Conservation (phyloP, 176 grass and related monocot genomes). For the Olyra latifolia region DNA sequence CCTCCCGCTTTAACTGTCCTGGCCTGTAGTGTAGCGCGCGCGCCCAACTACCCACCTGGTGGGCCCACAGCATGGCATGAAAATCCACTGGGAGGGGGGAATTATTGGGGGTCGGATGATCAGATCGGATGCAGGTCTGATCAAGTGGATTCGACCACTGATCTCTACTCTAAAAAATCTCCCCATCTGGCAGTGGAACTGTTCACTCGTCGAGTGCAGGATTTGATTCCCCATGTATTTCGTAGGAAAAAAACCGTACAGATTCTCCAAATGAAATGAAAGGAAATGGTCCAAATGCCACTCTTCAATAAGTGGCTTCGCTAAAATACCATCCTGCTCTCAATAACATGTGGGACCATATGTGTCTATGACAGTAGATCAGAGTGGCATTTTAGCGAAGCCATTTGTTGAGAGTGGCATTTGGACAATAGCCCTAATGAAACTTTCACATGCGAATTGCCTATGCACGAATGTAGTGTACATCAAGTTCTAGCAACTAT, state of each 20-base stretch:
- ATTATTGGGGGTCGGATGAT: slow-evolving; percentile 32
- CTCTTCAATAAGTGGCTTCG: no score
- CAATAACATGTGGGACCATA: no score
- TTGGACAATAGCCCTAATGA: no score
- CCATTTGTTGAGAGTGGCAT: no score
- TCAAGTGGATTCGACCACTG: not conserved
- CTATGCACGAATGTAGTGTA: no score
- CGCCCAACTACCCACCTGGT: not conserved
- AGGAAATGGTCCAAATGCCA: no score
- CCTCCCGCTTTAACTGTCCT: not conserved
- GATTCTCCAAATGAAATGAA: no score
- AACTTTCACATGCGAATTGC: no score
- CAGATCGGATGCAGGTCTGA: not conserved
- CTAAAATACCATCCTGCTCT: no score
- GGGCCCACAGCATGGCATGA: not conserved
- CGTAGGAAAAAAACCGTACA: not conserved
- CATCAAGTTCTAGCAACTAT: no score
- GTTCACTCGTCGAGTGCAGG: not conserved
- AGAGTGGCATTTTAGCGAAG: no score
- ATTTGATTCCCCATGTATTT: not conserved
- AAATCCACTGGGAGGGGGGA: slow-evolving; percentile 13
- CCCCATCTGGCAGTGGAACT: not conserved
- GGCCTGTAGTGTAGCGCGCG: not conserved
- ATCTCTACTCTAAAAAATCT: not conserved
- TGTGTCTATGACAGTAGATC: no score